Evolutionary conservation across 2,329 filamentous ascomycete species (phyloP).

Genomic region (Coniella vitis): DNA sequence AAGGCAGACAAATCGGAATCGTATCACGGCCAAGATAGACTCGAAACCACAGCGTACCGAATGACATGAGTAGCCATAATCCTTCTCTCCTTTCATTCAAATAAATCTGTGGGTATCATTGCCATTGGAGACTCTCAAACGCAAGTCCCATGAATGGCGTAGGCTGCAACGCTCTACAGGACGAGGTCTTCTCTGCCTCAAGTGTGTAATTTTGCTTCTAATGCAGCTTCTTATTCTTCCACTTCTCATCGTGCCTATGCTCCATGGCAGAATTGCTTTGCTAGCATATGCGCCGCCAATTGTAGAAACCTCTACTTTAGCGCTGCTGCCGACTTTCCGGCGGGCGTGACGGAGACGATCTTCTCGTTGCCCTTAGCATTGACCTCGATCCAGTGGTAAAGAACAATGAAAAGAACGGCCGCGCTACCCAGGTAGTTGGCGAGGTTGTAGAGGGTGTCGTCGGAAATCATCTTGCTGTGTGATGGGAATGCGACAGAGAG

Average conservation of each 20-base stretch:
- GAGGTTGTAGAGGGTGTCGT: constrained; percentile 82
- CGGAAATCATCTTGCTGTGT: constrained; percentile 75
- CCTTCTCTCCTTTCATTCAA: neutral
- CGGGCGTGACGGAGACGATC: constrained; percentile 19
- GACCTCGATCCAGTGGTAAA: constrained; percentile 95
- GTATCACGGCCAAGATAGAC: neutral
- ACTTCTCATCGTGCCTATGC: neutral
- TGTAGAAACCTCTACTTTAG: constrained; percentile 5
- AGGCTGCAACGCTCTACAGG: neutral
- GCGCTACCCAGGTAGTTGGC: constrained; percentile 88
- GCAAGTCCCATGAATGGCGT: neutral
- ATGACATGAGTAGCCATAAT: neutral
- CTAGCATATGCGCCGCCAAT: neutral
- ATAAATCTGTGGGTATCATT: constrained; percentile 5
- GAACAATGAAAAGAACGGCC: constrained; percentile 85
- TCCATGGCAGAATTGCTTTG: neutral
- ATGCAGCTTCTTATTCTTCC: neutral
- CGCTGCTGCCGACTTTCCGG: constrained; percentile 10
- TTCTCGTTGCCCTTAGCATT: constrained; percentile 53
- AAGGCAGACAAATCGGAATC: neutral
- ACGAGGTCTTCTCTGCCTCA: neutral
- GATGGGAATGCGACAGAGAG: neutral
- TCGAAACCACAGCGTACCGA: neutral
- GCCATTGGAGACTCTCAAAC: neutral
- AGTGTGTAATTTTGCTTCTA: neutral